A percentile compares a stretch with the other conserved stretches of the same genome.
Conservation (phyloP, 371 early-diverging fungal genomes). For the Mucor circinelloides region DNA sequence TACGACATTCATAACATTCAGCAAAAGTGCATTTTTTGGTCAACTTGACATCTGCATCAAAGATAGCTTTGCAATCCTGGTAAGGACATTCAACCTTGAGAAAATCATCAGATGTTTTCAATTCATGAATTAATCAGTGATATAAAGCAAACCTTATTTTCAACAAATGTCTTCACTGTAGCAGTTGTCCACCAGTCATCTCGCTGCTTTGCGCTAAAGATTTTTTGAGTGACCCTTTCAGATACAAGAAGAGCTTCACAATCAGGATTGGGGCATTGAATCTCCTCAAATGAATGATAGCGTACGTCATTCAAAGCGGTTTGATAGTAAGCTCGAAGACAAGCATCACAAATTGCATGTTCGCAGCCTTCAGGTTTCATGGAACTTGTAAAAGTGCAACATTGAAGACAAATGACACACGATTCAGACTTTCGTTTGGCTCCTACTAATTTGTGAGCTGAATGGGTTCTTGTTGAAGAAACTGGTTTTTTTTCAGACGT, state of each 20-base stretch:
- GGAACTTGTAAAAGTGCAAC: background rate
- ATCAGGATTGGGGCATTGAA: constrained; percentile 9
- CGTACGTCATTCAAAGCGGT: background rate
- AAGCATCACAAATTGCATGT: constrained; percentile 8
- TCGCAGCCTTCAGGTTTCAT: background rate
- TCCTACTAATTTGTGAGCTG: background rate
- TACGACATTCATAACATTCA: constrained; percentile 26
- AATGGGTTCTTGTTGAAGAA: background rate
- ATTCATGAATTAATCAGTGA: background rate
- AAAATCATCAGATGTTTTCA: background rate
- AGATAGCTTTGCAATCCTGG: constrained; percentile 9
- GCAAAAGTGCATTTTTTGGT: constrained; percentile 15
- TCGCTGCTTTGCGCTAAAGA: background rate
- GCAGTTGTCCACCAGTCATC: constrained; percentile 17
- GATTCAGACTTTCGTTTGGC: background rate
- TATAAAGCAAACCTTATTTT: constrained; percentile 11
- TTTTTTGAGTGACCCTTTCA: background rate
- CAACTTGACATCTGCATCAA: constrained; percentile 6
- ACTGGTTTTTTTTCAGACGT: background rate
- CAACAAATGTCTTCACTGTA: constrained; percentile 1
- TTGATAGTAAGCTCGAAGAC: constrained; percentile 7
- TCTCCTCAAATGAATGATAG: background rate
- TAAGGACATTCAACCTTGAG: constrained; percentile 19
- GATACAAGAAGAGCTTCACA: constrained; percentile 7
- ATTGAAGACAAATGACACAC: background rate